Evolutionary conservation across 1,139 yeast genomes (phyloP), one percentile per base, ranked within the genome.

Genomic region (Kodamaea fungicola): DNA sequence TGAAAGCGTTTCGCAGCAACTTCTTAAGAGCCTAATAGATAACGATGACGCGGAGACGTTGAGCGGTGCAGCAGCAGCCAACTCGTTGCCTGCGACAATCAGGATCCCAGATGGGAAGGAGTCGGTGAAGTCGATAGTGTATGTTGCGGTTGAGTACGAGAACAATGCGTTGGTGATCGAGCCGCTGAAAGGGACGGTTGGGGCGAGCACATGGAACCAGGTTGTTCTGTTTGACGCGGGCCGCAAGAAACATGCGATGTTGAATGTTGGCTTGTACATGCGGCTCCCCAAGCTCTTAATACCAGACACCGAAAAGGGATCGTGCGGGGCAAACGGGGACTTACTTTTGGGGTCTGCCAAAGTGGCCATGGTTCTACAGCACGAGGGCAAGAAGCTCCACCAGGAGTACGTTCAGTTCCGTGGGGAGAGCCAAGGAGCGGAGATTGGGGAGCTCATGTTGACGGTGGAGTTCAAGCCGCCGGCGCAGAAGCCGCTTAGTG

Each of bases 191-290:
- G 95, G 95, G n/a, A 75, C 88, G 0, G 71, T 65, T 43, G 62
- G 52, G 49, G 70, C 61, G 50, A 69, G 64, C 36, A 70, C 63
- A 16, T 92, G 95, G 80, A 90, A 89, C 59, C 86, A 85, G 50
- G 89, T 87, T 12, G 86, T 95, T 8, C 81, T 90, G 7, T 92
- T 92, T 57, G 98, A 92, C 71, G 95, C 89, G 21, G 83, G 95
- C 8, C 77, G 86, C 33, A 72, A 44, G 31, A 38, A 47, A 8
- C 19, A 38, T 6, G 37, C 38, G 3, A 55, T 80, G 70, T 52
- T 77, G 62, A 80, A 77, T 47, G 67, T 88, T 38, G 90, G 85
- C 58, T 73, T 86, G 26, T 89, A 83, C 56, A 81, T 85, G 35
- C 72, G 92, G 43, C 73, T 87, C 39, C 95, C 95, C 8, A 78